Conservation (phyloP, 2,329 filamentous ascomycete genomes). For the Cladosporium oxysporum region DNA sequence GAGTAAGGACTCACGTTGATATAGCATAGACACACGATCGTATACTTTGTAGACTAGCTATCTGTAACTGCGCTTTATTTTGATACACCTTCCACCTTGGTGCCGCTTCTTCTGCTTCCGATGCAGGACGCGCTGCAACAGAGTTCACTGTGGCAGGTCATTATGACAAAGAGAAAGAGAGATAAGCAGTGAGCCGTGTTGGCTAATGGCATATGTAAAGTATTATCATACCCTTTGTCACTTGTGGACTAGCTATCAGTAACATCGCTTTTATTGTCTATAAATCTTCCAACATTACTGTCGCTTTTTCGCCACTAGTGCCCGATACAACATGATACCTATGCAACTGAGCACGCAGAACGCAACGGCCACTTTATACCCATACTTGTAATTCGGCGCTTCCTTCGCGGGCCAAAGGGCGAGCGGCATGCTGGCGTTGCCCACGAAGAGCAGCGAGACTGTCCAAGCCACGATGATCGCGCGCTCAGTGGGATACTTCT, state of each 20-base stretch:
- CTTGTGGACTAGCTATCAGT: not conserved
- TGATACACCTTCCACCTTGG: not conserved
- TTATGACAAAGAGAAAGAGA: too few species aligned
- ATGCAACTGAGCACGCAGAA: conserved; percentile 16
- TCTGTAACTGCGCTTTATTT: not conserved
- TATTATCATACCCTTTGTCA: not conserved
- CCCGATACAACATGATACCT: conserved; percentile 4
- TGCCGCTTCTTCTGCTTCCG: not conserved
- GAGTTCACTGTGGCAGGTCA: too few species aligned
- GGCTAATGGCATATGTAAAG: too few species aligned
- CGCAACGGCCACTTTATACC: conserved; percentile 11
- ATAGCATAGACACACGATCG: not conserved
- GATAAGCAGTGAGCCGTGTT: too few species aligned
- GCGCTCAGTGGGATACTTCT: conserved; percentile 12
- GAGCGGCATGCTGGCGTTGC: conserved; percentile 16
- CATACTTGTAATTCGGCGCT: conserved; percentile 16
- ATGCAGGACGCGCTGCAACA: too few species aligned
- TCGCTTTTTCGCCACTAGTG: conserved; percentile 5
- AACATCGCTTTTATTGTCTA: not conserved
- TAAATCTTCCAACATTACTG: not conserved
- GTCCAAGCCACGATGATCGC: conserved; percentile 15
- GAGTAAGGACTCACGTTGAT: not conserved
- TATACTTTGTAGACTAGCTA: conserved; percentile 4
- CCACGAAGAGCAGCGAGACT: conserved; percentile 13
- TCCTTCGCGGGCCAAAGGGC: conserved; percentile 14